phyloP scores from a whole-genome alignment of 2,329 filamentous ascomycete species.

The Samsoniella hepiali region DNA sequence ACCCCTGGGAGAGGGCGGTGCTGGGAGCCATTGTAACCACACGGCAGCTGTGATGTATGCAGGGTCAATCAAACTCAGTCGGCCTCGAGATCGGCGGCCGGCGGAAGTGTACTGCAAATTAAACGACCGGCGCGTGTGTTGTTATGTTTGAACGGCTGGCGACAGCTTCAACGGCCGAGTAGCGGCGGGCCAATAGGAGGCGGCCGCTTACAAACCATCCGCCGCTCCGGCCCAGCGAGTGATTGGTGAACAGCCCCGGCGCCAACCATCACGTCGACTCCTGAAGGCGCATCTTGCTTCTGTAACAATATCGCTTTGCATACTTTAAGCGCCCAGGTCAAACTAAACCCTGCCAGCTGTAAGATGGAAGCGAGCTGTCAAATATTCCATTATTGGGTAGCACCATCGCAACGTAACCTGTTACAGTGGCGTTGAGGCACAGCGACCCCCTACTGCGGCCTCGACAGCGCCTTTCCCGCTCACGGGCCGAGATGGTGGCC shows the following conservation, averaged over 20 bases:
- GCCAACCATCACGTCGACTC: neutral
- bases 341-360: too few relatives aligned
- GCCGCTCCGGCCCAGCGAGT: too few relatives aligned
- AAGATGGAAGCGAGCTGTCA: neutral
- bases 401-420: neutral
- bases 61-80: neutral
- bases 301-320: too few relatives aligned
- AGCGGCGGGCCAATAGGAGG: slow-evolving; percentile 2
- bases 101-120: neutral
- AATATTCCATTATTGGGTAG: neutral
- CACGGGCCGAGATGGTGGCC: too few relatives aligned
- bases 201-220: slow-evolving; percentile 4
- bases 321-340: too few relatives aligned
- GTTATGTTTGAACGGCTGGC: neutral
- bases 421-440: too few relatives aligned
- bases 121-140: neutral
- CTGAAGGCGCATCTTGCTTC: too few relatives aligned
- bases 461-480: too few relatives aligned
- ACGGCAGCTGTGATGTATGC: neutral
- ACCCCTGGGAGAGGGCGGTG: neutral
- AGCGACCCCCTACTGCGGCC: too few relatives aligned
- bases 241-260: neutral
- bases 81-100: neutral
- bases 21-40: neutral
- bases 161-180: neutral